These are phyloP conservation scores for Olyra latifolia DNA, from an alignment of 176 grass and related monocot species.

Conservation along the genomic window DNA sequence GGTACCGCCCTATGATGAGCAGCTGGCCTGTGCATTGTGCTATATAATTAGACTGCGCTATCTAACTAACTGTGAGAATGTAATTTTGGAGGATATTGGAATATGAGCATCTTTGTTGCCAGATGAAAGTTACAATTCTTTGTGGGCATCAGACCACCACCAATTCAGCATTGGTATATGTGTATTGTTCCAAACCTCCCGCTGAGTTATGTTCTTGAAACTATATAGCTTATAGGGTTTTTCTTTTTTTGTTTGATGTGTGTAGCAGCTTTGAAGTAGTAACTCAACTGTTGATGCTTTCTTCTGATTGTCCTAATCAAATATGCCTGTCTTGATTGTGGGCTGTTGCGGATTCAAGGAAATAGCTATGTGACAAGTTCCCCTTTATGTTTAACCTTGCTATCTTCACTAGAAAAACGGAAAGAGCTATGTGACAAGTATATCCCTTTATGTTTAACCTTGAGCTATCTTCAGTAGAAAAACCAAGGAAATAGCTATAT, in stretches of 20 bases:
- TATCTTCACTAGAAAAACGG: no score
- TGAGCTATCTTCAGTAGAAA: slow-evolving; percentile 19
- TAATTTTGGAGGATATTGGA: neutral
- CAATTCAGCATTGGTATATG: neutral
- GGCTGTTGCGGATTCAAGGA: slow-evolving; percentile 15
- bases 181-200: slow-evolving; percentile 2
- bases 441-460: no score
- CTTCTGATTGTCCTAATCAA: slow-evolving; percentile 22
- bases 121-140: neutral
- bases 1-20: neutral
- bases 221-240: neutral
- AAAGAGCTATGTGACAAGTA: no score
- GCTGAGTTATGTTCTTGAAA: neutral
- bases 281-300: slow-evolving; percentile 8
- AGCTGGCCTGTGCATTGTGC: neutral
- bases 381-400: no score
- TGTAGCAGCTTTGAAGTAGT: neutral
- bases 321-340: slow-evolving; percentile 38
- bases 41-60: neutral
- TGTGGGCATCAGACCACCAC: neutral
- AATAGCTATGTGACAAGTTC: slow-evolving; percentile 2
- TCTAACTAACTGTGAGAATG: neutral
- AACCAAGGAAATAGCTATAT: no score
- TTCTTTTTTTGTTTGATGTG: neutral
- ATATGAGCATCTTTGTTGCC: neutral